These are phyloP conservation scores for Juglanconis sp. DNA, from an alignment of 2,329 filamentous ascomycete species.

Conservation along the genomic window DNA sequence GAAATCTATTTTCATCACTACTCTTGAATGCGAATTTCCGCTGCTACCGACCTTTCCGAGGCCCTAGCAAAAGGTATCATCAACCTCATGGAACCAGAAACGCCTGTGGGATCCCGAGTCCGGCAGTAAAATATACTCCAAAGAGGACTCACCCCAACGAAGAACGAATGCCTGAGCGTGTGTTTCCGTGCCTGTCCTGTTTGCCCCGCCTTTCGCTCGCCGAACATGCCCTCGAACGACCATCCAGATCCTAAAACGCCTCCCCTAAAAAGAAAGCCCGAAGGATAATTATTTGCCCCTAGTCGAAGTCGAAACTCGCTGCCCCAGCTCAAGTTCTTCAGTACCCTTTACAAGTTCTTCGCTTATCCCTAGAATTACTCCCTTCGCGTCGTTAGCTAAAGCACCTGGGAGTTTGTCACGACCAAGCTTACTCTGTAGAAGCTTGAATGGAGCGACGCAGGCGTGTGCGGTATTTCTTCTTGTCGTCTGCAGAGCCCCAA, in stretches of 20 bases:
- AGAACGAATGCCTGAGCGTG: background rate
- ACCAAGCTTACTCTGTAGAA: constrained; percentile 53
- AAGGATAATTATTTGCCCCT: no score
- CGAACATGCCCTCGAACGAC: constrained; percentile 5
- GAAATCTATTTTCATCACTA: background rate
- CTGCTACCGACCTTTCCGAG: constrained; percentile 5
- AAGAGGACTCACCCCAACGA: background rate
- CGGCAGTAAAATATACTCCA: background rate
- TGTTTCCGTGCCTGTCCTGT: constrained; percentile 8
- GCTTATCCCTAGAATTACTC: background rate
- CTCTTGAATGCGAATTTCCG: background rate
- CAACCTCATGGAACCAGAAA: constrained; percentile 18
- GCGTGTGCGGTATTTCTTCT: constrained; percentile 79
- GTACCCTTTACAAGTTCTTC: background rate
- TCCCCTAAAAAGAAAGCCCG: no score
- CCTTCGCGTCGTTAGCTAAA: background rate
- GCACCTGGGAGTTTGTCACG: background rate
- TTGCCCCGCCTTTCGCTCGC: constrained; percentile 5
- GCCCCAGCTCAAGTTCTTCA: no score
- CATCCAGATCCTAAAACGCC: constrained; percentile 9
- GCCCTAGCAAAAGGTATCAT: constrained; percentile 24
- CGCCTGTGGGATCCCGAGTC: constrained; percentile 3
- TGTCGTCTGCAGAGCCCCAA: constrained; percentile 77
- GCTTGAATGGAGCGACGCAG: constrained; percentile 74
- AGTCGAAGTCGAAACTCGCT: no score